Base-by-base conservation (phyloP, 345 rosid species). In the Sonneratia caseolaris region DNA sequence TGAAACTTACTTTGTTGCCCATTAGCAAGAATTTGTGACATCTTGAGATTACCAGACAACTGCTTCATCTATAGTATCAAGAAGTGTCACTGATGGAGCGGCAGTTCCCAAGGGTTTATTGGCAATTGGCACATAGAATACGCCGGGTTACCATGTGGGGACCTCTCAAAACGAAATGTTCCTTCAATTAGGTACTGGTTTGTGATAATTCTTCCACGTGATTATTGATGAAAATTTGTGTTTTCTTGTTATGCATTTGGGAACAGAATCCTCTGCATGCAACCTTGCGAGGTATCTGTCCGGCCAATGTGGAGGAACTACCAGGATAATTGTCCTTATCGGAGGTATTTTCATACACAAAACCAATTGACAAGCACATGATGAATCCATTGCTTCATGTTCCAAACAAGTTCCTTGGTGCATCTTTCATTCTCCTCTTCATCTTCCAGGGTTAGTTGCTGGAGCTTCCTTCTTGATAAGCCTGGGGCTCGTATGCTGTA, bases 291-390 rank as follows among this genome's bases (percentile, higher is more conserved):
- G 72, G 66, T 86, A 66, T 72, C 59, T 82, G 61, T 73, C 86
- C 9, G 96, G 92, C 49, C 55, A 73, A 19, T 89, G 90, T 59
- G 88, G 90, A 74, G 88, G 86, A 73, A 51, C 74, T 3, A 72
- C 74, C 7, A 77, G 80, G 75, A 9, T 74, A 2, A 73, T 64
- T 12, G 76, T 82, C 77, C 45, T 86, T 18, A 57, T 79, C 1
- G 92, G 84, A 82, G 94, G 94, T 89, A 81, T 18, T 9, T 32
- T 18, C n/a, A 4, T 5, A 32, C 11, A 45, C 57, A 51, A 10
- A 24, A 35, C 27, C 9, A 49, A 9, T 24, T 27, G 21, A 70
- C 7, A 24, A 24, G 12, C 38, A 27, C 19, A 62, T 35, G 66
- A 32, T 57, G 10, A n/a, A 7, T n/a, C 19, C 14, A 53, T 53